A percentile compares a stretch with the other conserved stretches of the same genome.
Evolutionary conservation across 2,329 filamentous ascomycete genomes (phyloP).

Genomic region (Talaromyces sp.): DNA sequence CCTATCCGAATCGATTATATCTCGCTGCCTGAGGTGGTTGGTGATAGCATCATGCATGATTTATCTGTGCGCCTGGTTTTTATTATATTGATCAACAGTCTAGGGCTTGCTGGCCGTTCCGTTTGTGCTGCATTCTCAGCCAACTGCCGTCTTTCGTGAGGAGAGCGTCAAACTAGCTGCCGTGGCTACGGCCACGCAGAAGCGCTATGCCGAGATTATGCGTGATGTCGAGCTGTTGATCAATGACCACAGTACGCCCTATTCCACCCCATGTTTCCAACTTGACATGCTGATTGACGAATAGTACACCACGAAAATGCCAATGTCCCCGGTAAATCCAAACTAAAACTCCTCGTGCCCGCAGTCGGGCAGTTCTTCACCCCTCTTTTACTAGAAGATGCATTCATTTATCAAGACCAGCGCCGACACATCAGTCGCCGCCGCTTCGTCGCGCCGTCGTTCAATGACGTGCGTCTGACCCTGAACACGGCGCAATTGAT

Average conservation of each 20-base stretch:
- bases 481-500: constrained; percentile 94
- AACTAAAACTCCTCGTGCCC: constrained; percentile 87
- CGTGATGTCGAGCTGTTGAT: constrained; percentile 88
- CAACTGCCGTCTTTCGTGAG: constrained; percentile 76
- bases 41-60: neutral
- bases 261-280: too few species aligned
- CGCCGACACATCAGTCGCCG: constrained; percentile 83
- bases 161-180: constrained; percentile 60
- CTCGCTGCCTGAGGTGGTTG: constrained; percentile 8
- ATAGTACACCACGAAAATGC: constrained; percentile 67
- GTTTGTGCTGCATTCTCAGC: constrained; percentile 94
- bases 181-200: constrained; percentile 76
- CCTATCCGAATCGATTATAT: constrained; percentile 4
- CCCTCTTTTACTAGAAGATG: constrained; percentile 75
- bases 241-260: constrained; percentile 77
- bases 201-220: constrained; percentile 93
- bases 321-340: constrained; percentile 68
- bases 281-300: too few species aligned
- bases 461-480: constrained; percentile 91
- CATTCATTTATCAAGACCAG: constrained; percentile 85
- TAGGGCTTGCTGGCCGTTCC: constrained; percentile 79
- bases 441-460: constrained; percentile 90
- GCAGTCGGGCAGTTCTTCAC: constrained; percentile 94
- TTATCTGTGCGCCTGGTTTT: constrained; percentile 4
- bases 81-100: neutral